Percentiles rank a stretch among this genome's conserved stretches.
These are phyloP conservation scores for Saccharomycopsis phalli DNA, from an alignment of 1,139 yeast species.

Conservation along the genomic window DNA sequence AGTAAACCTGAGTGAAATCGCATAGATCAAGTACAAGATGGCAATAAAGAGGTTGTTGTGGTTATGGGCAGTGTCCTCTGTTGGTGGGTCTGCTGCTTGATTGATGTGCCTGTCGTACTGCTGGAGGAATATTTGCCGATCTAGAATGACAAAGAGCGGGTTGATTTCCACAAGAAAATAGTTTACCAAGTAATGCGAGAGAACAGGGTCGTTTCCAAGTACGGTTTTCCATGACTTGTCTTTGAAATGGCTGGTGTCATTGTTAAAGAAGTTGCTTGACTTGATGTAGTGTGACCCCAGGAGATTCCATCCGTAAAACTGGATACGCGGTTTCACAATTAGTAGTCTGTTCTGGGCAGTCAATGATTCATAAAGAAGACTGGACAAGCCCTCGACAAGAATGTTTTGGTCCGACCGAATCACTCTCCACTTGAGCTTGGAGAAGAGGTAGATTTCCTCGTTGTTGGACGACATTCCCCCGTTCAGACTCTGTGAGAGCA, in stretches of 20 bases:
- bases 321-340: constrained; percentile 45
- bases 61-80: constrained; percentile 19
- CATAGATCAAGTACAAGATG: constrained; percentile 41
- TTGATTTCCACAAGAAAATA: constrained; percentile 45
- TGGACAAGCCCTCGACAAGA: constrained; percentile 40
- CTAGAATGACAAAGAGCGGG: constrained; percentile 45
- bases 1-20: constrained; percentile 44
- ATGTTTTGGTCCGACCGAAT: constrained; percentile 42
- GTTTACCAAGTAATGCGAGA: constrained; percentile 28
- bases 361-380: constrained; percentile 32
- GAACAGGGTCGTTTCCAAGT: constrained; percentile 9
- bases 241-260: neutral
- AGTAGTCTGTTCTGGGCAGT: constrained; percentile 32
- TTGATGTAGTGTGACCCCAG: constrained; percentile 42
- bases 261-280: constrained; percentile 4
- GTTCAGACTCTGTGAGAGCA: constrained; percentile 2
- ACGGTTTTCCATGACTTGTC: constrained; percentile 11
- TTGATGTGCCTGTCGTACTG: constrained; percentile 32
- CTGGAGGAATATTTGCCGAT: constrained; percentile 45
- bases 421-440: constrained; percentile 40
- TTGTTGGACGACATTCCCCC: constrained; percentile 1
- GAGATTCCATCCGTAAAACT: constrained; percentile 62
- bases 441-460: constrained; percentile 23
- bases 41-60: constrained; percentile 42
- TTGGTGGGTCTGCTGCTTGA: neutral